Percentiles rank a stretch among this genome's conserved stretches.
phyloP scores from a whole-genome alignment of 129 eudicot genomes.

The carrot (Daucus carota) region DH1_v3.0 NC_030381.2:4246501-4247000 shows the following conservation, averaged over 20 bases:
- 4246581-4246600: background rate
- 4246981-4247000: background rate
- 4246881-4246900: background rate
- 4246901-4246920: background rate
- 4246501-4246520: background rate
- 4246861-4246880: background rate
- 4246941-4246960: background rate
- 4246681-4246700: background rate
- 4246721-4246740: constrained; percentile 96
- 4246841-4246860: background rate
- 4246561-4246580: background rate
- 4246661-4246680: background rate
- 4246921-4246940: background rate
- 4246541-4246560: background rate
- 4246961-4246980: background rate
- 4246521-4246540: background rate
- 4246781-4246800: constrained; percentile 96
- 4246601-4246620: background rate
- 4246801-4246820: constrained; percentile 89
- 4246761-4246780: constrained; percentile 80
- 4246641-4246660: background rate
- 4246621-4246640: background rate
- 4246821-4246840: constrained; percentile 85
- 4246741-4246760: constrained; percentile 97
- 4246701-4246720: constrained; percentile 94